Evolutionary conservation across 352 stramenopile species (phyloP).

Genomic region (Globisporangium cylindrosporum): DNA sequence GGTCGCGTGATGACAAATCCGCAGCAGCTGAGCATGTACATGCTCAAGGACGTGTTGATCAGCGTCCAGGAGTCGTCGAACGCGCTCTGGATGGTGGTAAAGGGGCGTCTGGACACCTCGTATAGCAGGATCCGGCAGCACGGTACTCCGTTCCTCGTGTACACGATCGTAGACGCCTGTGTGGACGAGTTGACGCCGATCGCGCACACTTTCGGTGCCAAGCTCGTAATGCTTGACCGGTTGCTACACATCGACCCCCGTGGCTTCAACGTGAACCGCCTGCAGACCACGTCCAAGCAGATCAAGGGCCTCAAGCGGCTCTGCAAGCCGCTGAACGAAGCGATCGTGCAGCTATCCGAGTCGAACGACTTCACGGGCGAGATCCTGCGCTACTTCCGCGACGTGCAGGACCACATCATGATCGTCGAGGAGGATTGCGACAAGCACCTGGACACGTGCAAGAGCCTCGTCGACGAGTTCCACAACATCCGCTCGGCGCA

Average conservation of each 20-base stretch:
- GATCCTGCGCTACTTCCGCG: constrained; percentile 75
- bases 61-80: constrained; percentile 59
- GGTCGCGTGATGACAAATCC: constrained; percentile 68
- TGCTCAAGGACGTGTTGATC: constrained; percentile 71
- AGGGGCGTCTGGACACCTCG: constrained; percentile 61
- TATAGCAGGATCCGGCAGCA: constrained; percentile 86
- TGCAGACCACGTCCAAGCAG: constrained; percentile 62
- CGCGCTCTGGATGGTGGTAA: constrained; percentile 54
- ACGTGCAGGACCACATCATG: constrained; percentile 83
- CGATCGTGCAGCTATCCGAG: constrained; percentile 64
- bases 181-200: constrained; percentile 82
- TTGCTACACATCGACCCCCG: constrained; percentile 53
- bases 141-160: constrained; percentile 63
- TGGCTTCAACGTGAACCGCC: constrained; percentile 55
- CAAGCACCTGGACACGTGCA: constrained; percentile 71
- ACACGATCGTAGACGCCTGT: constrained; percentile 80
- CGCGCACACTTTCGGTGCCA: constrained; percentile 66
- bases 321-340: constrained; percentile 72
- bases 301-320: constrained; percentile 73
- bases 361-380: constrained; percentile 71
- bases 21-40: constrained; percentile 76
- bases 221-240: constrained; percentile 67
- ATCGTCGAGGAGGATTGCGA: constrained; percentile 82
- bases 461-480: constrained; percentile 60
- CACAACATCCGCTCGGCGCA: constrained; percentile 60